phyloP scores from a whole-genome alignment of 257 asterid species.

The Phtheirospermum japonicum region DNA sequence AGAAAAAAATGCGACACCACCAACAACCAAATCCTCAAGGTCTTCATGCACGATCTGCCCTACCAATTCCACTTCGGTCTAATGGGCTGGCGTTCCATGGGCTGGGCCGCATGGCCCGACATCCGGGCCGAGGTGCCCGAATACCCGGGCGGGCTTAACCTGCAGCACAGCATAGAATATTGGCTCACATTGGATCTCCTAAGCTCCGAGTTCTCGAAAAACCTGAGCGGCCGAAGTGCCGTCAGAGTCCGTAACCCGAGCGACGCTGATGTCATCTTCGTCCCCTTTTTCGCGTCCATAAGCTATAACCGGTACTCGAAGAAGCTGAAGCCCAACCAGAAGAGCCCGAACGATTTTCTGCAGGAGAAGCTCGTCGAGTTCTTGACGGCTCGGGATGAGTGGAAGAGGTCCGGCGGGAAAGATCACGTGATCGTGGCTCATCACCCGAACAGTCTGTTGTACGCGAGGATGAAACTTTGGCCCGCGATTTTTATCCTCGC shows the following conservation, averaged over 20 bases:
- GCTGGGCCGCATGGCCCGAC: slow-evolving; percentile 66
- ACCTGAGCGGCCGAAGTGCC: slow-evolving; percentile 44
- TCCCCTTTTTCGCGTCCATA: slow-evolving; percentile 79
- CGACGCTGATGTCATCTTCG: slow-evolving; percentile 73
- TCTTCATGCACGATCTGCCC: slow-evolving; percentile 76
- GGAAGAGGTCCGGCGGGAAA: slow-evolving; percentile 75
- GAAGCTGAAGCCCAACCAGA: slow-evolving; percentile 33
- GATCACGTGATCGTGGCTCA: slow-evolving; percentile 80
- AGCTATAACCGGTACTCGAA: slow-evolving; percentile 65
- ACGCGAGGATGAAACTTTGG: slow-evolving; percentile 72
- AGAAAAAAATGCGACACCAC: slow-evolving; percentile 29
- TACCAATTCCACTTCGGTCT: slow-evolving; percentile 64
- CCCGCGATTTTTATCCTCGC: slow-evolving; percentile 69
- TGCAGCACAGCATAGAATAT: slow-evolving; percentile 86
- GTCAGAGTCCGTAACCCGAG: slow-evolving; percentile 56
- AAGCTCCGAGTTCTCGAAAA: slow-evolving; percentile 45
- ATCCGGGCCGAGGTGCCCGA: slow-evolving; percentile 43
- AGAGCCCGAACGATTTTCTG: slow-evolving; percentile 37
- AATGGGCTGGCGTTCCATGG: slow-evolving; percentile 54
- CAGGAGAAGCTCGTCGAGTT: slow-evolving; percentile 59
- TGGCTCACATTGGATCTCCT: slow-evolving; percentile 81
- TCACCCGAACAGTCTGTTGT: slow-evolving; percentile 75
- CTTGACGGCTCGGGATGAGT: slow-evolving; percentile 52
- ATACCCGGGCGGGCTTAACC: slow-evolving; percentile 75
- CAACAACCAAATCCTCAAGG: slow-evolving; percentile 45